These are phyloP conservation scores for Spiromastix sp. DNA, from an alignment of 2,329 filamentous ascomycete genomes.

Conservation along the genomic window DNA sequence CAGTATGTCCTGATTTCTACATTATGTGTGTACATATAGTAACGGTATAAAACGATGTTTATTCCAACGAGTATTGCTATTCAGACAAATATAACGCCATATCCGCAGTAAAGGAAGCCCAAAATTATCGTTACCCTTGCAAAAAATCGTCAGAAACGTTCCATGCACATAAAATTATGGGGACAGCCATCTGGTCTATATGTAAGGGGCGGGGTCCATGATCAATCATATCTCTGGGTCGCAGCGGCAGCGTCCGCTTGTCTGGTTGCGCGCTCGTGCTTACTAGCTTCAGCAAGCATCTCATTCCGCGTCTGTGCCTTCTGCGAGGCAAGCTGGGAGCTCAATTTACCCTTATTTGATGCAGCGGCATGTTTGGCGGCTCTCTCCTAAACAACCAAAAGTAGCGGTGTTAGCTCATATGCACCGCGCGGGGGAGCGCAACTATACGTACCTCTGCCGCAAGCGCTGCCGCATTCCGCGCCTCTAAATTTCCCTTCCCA, in stretches of 20 bases:
- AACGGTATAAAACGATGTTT: too few relatives aligned
- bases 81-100: too few relatives aligned
- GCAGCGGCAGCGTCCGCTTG: constrained; percentile 56
- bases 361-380: constrained; percentile 44
- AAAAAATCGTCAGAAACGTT: too few relatives aligned
- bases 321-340: constrained; percentile 60
- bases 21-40: too few relatives aligned
- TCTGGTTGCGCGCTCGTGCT: constrained; percentile 53
- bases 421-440: neutral
- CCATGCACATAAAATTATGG: too few relatives aligned
- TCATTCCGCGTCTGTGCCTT: constrained; percentile 61
- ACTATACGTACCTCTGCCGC: constrained; percentile 65
- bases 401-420: neutral
- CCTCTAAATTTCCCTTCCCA: constrained; percentile 41
- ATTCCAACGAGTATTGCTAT: too few relatives aligned
- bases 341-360: constrained; percentile 54
- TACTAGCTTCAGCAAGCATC: constrained; percentile 57
- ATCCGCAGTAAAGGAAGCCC: too few relatives aligned
- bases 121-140: too few relatives aligned
- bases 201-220: neutral
- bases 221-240: constrained; percentile 48
- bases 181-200: too few relatives aligned
- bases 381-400: constrained; percentile 45
- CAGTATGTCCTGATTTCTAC: too few relatives aligned
- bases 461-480: constrained; percentile 61